Evolutionary conservation across 2,329 filamentous ascomycete species (phyloP).

Genomic region (Fusarium equiseti): DNA sequence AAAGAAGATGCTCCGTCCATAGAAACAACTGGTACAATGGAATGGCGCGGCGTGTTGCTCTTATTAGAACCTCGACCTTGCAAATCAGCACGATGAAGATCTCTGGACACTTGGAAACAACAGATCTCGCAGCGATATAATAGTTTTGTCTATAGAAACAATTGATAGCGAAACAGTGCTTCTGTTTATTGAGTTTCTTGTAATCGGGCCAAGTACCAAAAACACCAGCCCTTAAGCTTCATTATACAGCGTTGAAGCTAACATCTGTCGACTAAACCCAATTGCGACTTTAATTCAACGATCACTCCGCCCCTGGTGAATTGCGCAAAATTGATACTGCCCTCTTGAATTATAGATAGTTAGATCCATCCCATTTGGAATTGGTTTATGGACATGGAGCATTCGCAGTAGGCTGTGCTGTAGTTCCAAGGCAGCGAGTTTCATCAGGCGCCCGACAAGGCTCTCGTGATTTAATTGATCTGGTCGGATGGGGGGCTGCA

Average conservation of each 20-base stretch:
- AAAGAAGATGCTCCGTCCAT: not conserved
- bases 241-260: not conserved
- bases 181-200: not conserved
- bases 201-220: not conserved
- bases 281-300: not conserved
- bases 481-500: not conserved
- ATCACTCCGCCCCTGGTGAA: no score
- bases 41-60: not conserved
- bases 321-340: not conserved
- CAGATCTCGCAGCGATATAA: not conserved
- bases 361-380: not conserved
- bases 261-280: not conserved
- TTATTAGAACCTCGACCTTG: not conserved
- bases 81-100: not conserved
- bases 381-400: not conserved
- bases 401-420: not conserved
- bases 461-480: not conserved
- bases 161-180: not conserved
- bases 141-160: not conserved
- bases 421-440: not conserved
- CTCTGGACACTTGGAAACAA: not conserved
- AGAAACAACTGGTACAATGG: not conserved
- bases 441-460: constrained; percentile 2
- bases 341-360: not conserved
- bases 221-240: not conserved